Base-by-base conservation (phyloP, 1,139 yeast species). In the Suhomyces atakaporum region DNA sequence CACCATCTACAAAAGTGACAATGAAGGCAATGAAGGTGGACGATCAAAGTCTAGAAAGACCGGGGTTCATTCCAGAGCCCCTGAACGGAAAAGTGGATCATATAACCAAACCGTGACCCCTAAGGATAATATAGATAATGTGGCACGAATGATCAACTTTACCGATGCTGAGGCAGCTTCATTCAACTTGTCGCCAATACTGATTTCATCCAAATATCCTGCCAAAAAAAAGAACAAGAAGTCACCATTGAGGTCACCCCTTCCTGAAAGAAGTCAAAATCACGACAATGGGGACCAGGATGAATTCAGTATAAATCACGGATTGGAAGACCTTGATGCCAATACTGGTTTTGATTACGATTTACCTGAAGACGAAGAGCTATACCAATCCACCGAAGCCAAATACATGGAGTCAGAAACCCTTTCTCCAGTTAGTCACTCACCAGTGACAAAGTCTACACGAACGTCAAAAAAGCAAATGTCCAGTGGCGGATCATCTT, bases 111-210 rank as follows among this genome's bases (percentile, higher is more conserved):
- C 36, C 4, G 29, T 33, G 9, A 43, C 50, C 5, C 47, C 51
- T 2, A 46, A 45, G 25, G 52, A 44, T 29, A 43, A 47, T 38
- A 49, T 51, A 25, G 49, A 51, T 29, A 45, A 47, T 40, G 62
- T 63, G 21, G 71, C 73, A 2, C 45, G 73, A 16, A 60, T 57
- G 50, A 63, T 68, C 27, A 60, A 68, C 48, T 68, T 68, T 39
- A 63, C 65, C 1, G 66, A 65, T 32, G 67, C 61, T 4, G 71
- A 63, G 29, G 63, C 67, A 7, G 67, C 58, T n/a, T 50, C 61
- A 21, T 65, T 62, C 37, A 60, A 60, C 28, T 48, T 63, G 24
- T 56, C 66, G 2, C 69, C 67, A 1, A 56, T 63, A 12, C 50
- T 60, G 22, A 43, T 53, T 33, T 44, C 54, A 7, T 47, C 57